These are phyloP conservation scores for Penicillium paradoxum DNA, from an alignment of 495 filamentous ascomycete species.

Conservation along the genomic window DNA sequence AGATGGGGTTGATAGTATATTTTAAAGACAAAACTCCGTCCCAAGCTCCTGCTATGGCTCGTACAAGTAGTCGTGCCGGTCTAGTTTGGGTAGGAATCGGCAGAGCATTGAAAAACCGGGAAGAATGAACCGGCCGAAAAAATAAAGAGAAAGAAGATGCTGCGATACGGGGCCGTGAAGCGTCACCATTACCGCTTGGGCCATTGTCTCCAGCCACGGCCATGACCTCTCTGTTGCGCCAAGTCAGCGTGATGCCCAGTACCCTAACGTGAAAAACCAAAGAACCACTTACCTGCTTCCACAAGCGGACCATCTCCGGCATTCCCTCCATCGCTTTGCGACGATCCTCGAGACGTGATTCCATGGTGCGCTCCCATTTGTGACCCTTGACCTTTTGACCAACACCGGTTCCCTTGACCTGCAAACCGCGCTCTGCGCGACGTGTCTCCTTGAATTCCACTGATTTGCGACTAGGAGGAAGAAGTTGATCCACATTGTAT, in stretches of 20 bases:
- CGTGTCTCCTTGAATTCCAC: conserved; percentile 61
- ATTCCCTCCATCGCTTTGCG: conserved; percentile 90
- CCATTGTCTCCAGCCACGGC: conserved; percentile 85
- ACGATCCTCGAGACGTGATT: conserved; percentile 76
- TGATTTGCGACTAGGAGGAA: conserved; percentile 74
- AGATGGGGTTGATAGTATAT: conserved; percentile 15
- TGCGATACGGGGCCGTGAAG: background rate
- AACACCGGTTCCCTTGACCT: conserved; percentile 84
- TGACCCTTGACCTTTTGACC: conserved; percentile 95
- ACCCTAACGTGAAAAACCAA: background rate
- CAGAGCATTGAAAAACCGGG: conserved; percentile 26
- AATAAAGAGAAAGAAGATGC: conserved; percentile 15
- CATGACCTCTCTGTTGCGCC: conserved; percentile 66
- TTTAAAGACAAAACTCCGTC: conserved; percentile 29
- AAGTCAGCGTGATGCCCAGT: conserved; percentile 19
- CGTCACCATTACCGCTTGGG: conserved; percentile 52
- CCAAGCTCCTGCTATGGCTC: conserved; percentile 30
- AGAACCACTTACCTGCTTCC: conserved; percentile 73
- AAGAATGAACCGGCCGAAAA: conserved; percentile 7
- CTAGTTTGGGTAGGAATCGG: conserved; percentile 6
- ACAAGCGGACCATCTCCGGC: conserved; percentile 81
- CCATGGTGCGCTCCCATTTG: conserved; percentile 82
- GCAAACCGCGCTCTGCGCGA: conserved; percentile 65
- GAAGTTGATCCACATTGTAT: conserved; percentile 75
- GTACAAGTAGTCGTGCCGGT: conserved; percentile 21